These are phyloP conservation scores for Rhodosporidiobolus sp. DNA, from an alignment of 768 basidiomycete genomes.

Conservation along the genomic window DNA sequence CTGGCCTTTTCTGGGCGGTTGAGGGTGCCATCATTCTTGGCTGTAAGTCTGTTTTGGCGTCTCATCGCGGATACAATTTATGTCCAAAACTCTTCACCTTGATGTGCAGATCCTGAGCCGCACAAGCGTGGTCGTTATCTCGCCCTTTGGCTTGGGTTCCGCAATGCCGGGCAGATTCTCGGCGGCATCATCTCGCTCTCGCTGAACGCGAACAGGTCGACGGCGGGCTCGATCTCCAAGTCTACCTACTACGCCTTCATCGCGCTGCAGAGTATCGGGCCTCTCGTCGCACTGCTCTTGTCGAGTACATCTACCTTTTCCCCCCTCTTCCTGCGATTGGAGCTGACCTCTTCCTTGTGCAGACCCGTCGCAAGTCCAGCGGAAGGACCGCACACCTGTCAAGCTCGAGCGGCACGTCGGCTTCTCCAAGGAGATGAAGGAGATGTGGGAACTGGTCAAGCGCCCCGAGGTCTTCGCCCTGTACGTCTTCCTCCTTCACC, in stretches of 20 bases:
- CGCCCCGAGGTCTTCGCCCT: constrained; percentile 15
- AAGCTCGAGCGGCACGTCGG: constrained; percentile 1
- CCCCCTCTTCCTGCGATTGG: too few relatives aligned
- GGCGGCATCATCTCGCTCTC: constrained; percentile 47
- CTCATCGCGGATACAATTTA: not conserved
- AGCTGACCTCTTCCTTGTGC: not conserved
- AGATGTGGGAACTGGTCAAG: not conserved
- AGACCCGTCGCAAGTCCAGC: constrained; percentile 5
- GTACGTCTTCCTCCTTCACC: not conserved
- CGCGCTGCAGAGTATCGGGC: constrained; percentile 16
- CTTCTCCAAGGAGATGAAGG: constrained; percentile 14
- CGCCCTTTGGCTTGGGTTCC: constrained; percentile 44
- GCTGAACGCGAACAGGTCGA: constrained; percentile 40
- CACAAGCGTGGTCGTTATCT: constrained; percentile 15
- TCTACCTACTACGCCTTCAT: constrained; percentile 31
- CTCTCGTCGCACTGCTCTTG: constrained; percentile 8
- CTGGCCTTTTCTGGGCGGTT: constrained; percentile 34
- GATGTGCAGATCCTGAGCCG: constrained; percentile 8
- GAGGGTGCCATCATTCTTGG: constrained; percentile 47
- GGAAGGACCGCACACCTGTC: constrained; percentile 1
- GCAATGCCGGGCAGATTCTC: constrained; percentile 44
- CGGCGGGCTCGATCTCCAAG: not conserved
- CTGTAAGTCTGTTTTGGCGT: constrained; percentile 27
- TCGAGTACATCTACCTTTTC: constrained; percentile 7
- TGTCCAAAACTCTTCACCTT: not conserved